These are phyloP conservation scores for Alternaria dauci DNA, from an alignment of 2,329 filamentous ascomycete species.

Conservation along the genomic window DNA sequence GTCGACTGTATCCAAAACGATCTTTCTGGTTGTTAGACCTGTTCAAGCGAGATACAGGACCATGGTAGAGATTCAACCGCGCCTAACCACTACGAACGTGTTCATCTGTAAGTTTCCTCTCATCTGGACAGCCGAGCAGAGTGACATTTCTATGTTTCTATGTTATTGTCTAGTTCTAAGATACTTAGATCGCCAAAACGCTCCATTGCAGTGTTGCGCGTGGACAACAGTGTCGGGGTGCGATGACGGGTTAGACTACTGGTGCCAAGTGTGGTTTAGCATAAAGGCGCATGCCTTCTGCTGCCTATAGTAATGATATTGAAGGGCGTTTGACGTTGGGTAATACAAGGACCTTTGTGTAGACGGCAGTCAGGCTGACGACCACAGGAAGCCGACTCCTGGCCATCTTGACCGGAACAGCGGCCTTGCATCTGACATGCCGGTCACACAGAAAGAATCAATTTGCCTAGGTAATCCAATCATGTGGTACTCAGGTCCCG, in stretches of 20 bases:
- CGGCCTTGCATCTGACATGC: neutral
- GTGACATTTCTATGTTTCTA: too few species aligned
- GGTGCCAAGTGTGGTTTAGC: neutral
- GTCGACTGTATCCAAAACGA: too few species aligned
- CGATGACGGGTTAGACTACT: too few species aligned
- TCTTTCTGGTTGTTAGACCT: neutral
- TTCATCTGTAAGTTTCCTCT: neutral
- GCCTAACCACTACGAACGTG: neutral
- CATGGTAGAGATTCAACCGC: constrained; percentile 3
- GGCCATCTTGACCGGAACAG: neutral
- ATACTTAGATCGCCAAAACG: neutral
- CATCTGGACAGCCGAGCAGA: neutral
- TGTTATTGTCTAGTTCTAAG: neutral
- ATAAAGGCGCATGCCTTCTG: neutral
- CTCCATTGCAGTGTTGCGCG: neutral
- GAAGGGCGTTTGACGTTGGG: neutral
- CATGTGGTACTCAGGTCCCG: neutral
- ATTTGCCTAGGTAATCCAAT: too few species aligned
- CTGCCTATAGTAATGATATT: neutral
- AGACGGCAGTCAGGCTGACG: neutral
- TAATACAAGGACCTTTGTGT: neutral
- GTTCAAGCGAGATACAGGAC: neutral
- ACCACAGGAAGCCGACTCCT: neutral
- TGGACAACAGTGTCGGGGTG: neutral
- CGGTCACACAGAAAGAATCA: too few species aligned